These are phyloP conservation scores for Diaporthe humulicola DNA, from an alignment of 2,329 filamentous ascomycete genomes.

Conservation along the genomic window DNA sequence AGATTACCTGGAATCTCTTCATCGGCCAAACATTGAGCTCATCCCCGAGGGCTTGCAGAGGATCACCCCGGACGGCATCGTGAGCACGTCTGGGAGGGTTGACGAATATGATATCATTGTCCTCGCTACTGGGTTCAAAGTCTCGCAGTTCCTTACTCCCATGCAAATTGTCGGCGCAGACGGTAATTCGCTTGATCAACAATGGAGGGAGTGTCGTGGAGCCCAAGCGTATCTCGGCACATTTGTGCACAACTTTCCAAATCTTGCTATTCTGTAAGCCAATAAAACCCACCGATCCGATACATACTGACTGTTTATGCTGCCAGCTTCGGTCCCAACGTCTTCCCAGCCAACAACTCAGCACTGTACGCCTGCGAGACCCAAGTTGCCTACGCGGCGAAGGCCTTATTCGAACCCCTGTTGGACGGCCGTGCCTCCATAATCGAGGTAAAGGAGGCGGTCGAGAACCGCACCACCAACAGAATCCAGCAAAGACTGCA, in stretches of 20 bases:
- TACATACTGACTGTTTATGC: background rate
- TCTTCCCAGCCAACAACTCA: conserved; percentile 42
- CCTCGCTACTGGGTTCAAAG: no score
- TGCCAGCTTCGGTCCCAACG: conserved; percentile 42
- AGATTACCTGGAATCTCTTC: no score
- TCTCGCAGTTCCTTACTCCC: no score
- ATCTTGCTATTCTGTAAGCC: conserved; percentile 43
- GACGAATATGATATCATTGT: no score
- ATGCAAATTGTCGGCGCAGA: background rate
- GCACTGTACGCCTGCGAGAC: conserved; percentile 42
- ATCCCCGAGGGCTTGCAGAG: no score
- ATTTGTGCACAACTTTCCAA: background rate
- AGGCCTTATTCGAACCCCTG: conserved; percentile 43
- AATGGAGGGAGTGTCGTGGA: background rate
- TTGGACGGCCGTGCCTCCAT: conserved; percentile 48
- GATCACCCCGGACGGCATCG: no score
- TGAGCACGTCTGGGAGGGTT: no score
- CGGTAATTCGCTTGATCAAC: background rate
- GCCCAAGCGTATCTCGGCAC: background rate
- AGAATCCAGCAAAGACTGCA: conserved; percentile 49
- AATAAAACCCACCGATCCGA: no score
- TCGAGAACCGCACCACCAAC: conserved; percentile 50
- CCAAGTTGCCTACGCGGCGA: conserved; percentile 40
- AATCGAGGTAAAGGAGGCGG: conserved; percentile 52
- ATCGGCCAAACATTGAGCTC: no score